A percentile compares a stretch with the other conserved stretches of the same genome.
Conservation (phyloP, 2,329 filamentous ascomycete species). For the Daldinia eschscholtzii region DNA sequence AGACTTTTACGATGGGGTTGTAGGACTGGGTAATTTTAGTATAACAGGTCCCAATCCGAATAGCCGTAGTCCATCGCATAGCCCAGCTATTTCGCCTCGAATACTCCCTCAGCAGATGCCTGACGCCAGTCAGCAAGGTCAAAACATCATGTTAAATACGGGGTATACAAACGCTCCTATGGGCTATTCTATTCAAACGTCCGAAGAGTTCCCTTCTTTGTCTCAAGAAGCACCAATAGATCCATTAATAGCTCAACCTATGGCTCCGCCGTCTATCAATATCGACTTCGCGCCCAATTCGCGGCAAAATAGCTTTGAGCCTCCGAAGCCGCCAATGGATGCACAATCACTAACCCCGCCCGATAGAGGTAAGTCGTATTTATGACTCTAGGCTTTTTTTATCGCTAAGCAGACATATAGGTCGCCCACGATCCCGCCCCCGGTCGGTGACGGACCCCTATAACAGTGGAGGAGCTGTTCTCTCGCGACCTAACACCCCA, state of each 20-base stretch:
- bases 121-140: conserved; percentile 64
- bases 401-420: conserved; percentile 53
- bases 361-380: conserved; percentile 68
- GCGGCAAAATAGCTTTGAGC: conserved; percentile 74
- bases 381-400: conserved; percentile 18
- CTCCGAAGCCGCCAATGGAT: conserved; percentile 73
- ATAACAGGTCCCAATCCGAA: conserved; percentile 77
- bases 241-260: conserved; percentile 72
- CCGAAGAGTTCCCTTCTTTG: conserved; percentile 67
- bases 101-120: conserved; percentile 69
- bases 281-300: conserved; percentile 89
- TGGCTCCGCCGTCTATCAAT: conserved; percentile 94
- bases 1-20: conserved; percentile 83
- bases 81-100: conserved; percentile 74
- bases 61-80: conserved; percentile 84
- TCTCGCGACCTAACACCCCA: conserved; percentile 57
- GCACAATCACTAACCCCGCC: conserved; percentile 88
- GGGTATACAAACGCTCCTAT: conserved; percentile 59
- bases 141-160: conserved; percentile 60
- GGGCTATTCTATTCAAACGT: conserved; percentile 54
- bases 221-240: conserved; percentile 64
- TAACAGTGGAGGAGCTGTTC: conserved; percentile 60
- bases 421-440: conserved; percentile 63
- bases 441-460: conserved; percentile 72
- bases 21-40: conserved; percentile 83